phyloP scores from a whole-genome alignment of 2,329 filamentous ascomycete genomes.

The Xylaria digitata region DNA sequence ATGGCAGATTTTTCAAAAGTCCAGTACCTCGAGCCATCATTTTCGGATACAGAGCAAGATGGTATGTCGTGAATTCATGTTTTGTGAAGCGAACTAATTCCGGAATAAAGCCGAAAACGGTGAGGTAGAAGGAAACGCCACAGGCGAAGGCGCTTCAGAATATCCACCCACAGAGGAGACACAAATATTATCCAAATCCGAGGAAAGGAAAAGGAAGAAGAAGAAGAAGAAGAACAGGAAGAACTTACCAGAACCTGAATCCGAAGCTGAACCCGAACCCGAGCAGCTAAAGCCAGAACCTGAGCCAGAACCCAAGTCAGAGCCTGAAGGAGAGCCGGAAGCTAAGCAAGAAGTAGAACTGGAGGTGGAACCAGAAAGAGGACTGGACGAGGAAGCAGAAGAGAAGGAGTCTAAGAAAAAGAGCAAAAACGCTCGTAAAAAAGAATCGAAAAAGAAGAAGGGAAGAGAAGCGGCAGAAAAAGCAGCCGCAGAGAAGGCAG shows the following conservation, averaged over 20 bases:
- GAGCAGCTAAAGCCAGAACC: constrained; percentile 11
- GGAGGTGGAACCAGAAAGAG: background rate
- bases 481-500: background rate
- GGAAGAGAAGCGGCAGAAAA: constrained; percentile 28
- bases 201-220: constrained; percentile 37
- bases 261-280: background rate
- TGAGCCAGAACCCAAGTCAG: background rate
- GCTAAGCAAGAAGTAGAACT: constrained; percentile 7
- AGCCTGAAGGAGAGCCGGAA: constrained; percentile 10
- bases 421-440: constrained; percentile 28
- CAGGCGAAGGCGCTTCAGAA: constrained; percentile 36
- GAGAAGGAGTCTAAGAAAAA: constrained; percentile 29
- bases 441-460: constrained; percentile 38
- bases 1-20: constrained; percentile 43
- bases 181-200: constrained; percentile 17
- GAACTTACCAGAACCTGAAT: constrained; percentile 23
- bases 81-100: constrained; percentile 40
- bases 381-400: constrained; percentile 15
- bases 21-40: constrained; percentile 33
- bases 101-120: constrained; percentile 33
- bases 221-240: constrained; percentile 36
- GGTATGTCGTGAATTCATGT: constrained; percentile 39
- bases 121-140: constrained; percentile 34
- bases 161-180: constrained; percentile 17
- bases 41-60: constrained; percentile 41